These are phyloP conservation scores for Pittosporum tobira DNA, from an alignment of 129 eudicot genomes.

Conservation along the genomic window DNA sequence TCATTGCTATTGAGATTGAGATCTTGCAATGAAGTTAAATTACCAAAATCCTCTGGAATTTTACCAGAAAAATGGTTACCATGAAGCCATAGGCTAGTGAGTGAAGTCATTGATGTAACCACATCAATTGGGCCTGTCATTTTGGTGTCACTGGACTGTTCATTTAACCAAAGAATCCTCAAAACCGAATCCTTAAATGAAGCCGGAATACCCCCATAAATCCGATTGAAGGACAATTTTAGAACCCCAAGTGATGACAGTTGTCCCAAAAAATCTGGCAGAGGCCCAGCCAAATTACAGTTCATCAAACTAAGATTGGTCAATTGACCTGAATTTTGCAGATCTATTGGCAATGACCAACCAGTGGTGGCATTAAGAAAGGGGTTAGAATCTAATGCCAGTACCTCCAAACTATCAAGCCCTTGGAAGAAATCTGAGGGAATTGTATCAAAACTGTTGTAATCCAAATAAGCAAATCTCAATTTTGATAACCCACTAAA, in stretches of 20 bases:
- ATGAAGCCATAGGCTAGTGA: constrained; percentile 83
- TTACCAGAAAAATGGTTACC: constrained; percentile 79
- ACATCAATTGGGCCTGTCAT: constrained; percentile 63
- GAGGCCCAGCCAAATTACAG: constrained; percentile 58
- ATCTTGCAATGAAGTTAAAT: constrained; percentile 44
- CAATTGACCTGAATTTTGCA: constrained; percentile 57
- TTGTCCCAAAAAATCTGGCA: constrained; percentile 61
- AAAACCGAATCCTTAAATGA: constrained; percentile 45
- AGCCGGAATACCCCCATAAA: constrained; percentile 66
- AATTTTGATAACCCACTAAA: constrained; percentile 57
- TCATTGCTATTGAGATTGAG: constrained; percentile 61
- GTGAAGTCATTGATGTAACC: constrained; percentile 57
- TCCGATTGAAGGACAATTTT: constrained; percentile 40
- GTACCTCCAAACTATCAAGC: constrained; percentile 57
- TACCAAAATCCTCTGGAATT: constrained; percentile 49
- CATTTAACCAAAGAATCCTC: constrained; percentile 69
- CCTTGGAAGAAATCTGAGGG: constrained; percentile 79
- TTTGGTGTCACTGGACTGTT: constrained; percentile 41
- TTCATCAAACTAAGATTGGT: constrained; percentile 38
- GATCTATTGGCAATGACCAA: constrained; percentile 63
- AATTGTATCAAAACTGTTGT: constrained; percentile 56
- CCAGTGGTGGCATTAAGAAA: constrained; percentile 64
- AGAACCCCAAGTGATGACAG: constrained; percentile 44
- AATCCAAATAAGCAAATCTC: constrained; percentile 68
- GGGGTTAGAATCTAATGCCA: constrained; percentile 79